Evolutionary conservation across 352 stramenopile species (phyloP), one percentile per base, ranked within the genome.

Genomic region (Lagenidium giganteum): DNA sequence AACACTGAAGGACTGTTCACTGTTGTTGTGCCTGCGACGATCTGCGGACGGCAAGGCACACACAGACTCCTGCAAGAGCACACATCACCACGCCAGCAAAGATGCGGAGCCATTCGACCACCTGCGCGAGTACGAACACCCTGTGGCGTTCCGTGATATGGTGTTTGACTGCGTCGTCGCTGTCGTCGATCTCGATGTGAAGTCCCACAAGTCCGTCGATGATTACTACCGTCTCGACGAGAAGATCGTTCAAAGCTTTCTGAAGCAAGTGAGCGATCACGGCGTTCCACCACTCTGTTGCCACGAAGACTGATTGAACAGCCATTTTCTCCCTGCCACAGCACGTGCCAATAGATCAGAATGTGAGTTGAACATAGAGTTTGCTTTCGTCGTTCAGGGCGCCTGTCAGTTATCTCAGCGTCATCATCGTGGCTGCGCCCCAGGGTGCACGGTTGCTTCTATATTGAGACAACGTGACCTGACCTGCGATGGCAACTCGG

Each of bases 101-200:
- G 37, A 24, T 8, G 29, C 46, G 9, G 45, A 20, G 26, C 5
- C 5, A 25, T 84, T 88, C 31, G 70, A 82, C 40, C 76, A 88
- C 48, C 39, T 88, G 28, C 27, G 57, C 42, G 76, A 86, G 66
- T 89, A 73, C 48, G 70, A 87, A 49, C 72, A 89, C 59, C 49
- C 57, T 3, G 49, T 87, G 4, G 51, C 54, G 32, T 87, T 86
- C 37, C 64, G 72, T 13, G 64, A 83, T 50, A 59, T 86, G 61
- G 61, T 57, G 42, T 93, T 87, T 51, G 66, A 87, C 37, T 91
- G 72, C 48, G 77, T 89, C 16, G 67, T 92, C 37, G 82, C 79
- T 0, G 77, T 95, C 40, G 82, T 93, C 35, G 81, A 95, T 42
- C 47, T 95, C 38, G 82, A 95, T 44, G 67, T 87, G 51, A 95